Conservation (phyloP, 179 eudicot species). For the Silene vulgaris region DNA sequence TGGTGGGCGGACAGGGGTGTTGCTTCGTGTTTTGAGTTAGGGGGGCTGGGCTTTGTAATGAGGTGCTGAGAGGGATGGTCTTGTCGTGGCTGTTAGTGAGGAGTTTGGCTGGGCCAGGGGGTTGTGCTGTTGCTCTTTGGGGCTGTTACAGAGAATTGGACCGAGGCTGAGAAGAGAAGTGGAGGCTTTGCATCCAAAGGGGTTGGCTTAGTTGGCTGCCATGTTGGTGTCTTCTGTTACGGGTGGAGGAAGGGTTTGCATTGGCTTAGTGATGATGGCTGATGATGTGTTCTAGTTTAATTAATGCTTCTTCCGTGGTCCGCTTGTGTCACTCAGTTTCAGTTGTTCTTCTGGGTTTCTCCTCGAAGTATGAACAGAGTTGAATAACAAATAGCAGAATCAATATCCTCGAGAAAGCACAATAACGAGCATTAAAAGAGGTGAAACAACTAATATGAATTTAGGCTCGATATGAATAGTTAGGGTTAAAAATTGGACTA, state of each 20-base stretch:
- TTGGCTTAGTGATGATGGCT: neutral
- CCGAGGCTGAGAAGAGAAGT: neutral
- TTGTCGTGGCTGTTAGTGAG: neutral
- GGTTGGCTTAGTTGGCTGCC: neutral
- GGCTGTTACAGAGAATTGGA: neutral
- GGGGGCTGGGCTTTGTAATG: neutral
- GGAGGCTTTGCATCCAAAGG: neutral
- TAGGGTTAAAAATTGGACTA: neutral
- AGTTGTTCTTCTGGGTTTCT: neutral
- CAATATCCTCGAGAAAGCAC: neutral
- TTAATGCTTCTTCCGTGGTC: neutral
- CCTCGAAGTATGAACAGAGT: neutral
- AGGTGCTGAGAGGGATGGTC: neutral
- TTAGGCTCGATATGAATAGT: neutral
- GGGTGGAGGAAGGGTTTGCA: neutral
- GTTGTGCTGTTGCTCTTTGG: neutral
- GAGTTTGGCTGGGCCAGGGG: neutral
- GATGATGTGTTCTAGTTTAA: neutral
- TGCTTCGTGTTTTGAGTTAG: neutral
- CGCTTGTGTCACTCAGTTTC: neutral
- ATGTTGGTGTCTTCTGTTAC: neutral
- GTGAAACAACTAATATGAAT: neutral
- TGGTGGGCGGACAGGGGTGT: neutral
- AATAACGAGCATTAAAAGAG: neutral
- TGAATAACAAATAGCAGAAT: neutral